phyloP scores from a whole-genome alignment of 2,329 filamentous ascomycete species.

The Biscogniauxia marginata region DNA sequence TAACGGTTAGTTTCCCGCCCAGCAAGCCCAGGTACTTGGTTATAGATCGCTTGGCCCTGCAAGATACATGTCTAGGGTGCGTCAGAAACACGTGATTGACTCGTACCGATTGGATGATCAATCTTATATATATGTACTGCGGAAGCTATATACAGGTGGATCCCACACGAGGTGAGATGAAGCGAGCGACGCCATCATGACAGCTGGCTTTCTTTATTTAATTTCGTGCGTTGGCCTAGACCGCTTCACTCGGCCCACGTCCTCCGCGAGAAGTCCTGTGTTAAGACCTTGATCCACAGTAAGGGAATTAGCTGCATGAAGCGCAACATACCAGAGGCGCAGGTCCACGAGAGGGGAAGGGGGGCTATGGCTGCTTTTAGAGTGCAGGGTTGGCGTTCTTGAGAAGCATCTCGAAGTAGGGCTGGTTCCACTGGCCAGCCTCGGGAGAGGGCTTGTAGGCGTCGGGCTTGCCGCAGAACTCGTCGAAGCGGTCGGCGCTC shows the following conservation, averaged over 20 bases:
- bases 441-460: constrained; percentile 66
- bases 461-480: constrained; percentile 52
- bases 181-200: background rate
- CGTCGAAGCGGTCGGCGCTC: constrained; percentile 48
- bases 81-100: background rate
- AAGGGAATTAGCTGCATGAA: background rate
- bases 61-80: background rate
- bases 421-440: constrained; percentile 69
- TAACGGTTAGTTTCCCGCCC: background rate
- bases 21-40: background rate
- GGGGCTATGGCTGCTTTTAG: constrained; percentile 14
- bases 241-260: background rate
- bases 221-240: background rate
- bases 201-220: background rate
- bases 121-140: background rate
- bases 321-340: background rate
- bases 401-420: constrained; percentile 58
- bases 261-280: background rate
- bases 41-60: background rate
- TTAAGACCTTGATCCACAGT: background rate
- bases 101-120: background rate
- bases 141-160: background rate
- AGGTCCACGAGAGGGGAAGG: background rate
- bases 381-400: constrained; percentile 55
- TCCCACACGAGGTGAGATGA: background rate